These are phyloP conservation scores for Fallopia convolvulus DNA, from an alignment of 148 eudicot genomes.

Conservation along the genomic window DNA sequence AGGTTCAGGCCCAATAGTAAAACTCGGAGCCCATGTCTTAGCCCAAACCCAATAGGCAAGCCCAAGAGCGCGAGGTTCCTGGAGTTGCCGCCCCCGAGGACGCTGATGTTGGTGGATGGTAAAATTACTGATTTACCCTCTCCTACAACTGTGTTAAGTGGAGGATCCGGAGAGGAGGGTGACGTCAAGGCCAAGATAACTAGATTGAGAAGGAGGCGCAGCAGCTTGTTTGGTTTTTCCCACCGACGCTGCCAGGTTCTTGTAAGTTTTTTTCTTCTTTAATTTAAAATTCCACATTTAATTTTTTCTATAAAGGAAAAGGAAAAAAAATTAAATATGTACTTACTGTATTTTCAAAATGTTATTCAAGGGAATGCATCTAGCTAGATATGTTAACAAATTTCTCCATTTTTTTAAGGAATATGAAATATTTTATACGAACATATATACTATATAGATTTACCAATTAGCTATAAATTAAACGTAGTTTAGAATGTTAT, in stretches of 20 bases:
- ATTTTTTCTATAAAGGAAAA: no score
- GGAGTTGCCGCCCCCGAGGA: conserved; percentile 50
- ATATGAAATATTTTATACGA: no score
- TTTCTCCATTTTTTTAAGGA: no score
- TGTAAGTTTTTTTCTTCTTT: conserved; percentile 24
- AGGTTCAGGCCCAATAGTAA: conserved; percentile 13
- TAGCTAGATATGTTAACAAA: no score
- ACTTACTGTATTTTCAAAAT: no score
- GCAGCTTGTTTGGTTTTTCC: conserved; percentile 26
- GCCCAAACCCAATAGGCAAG: conserved; percentile 23
- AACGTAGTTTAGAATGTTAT: no score
- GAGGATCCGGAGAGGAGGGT: not conserved
- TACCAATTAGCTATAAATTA: no score
- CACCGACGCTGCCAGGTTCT: conserved; percentile 29
- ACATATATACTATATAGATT: no score
- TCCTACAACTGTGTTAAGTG: conserved; percentile 39
- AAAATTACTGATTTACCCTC: conserved; percentile 34
- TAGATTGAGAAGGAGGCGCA: conserved; percentile 32
- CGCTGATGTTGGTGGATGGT: conserved; percentile 16
- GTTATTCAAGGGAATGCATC: no score
- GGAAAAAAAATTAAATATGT: no score
- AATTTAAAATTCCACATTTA: no score
- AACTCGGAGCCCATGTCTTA: conserved; percentile 31
- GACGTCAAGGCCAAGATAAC: conserved; percentile 21
- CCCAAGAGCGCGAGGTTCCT: conserved; percentile 53